Conservation (phyloP, 495 filamentous ascomycete genomes). For the Aspergillus heteromorphus region DNA sequence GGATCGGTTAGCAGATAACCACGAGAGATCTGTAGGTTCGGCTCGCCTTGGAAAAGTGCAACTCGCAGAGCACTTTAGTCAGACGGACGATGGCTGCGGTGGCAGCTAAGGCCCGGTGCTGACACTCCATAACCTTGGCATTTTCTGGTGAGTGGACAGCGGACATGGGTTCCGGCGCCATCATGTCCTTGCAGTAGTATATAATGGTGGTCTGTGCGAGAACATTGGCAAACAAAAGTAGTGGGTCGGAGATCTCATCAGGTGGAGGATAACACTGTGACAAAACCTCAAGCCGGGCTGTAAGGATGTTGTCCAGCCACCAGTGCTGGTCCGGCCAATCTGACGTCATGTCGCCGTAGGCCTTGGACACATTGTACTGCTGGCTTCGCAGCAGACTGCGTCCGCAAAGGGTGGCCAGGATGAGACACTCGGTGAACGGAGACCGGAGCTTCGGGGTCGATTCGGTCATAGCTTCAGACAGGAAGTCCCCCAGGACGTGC, state of each 20-base stretch:
- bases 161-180: not conserved
- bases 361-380: conserved; percentile 21
- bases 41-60: conserved; percentile 36
- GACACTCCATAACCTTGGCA: not conserved
- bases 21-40: not conserved
- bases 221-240: conserved; percentile 38
- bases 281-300: conserved; percentile 26
- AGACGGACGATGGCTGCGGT: conserved; percentile 35
- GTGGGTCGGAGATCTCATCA: conserved; percentile 32
- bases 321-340: conserved; percentile 42
- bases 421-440: conserved; percentile 43
- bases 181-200: conserved; percentile 27
- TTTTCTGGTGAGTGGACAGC: not conserved
- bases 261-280: conserved; percentile 10
- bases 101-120: not conserved
- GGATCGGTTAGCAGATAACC: not conserved
- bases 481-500: conserved; percentile 32
- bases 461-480: conserved; percentile 39
- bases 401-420: conserved; percentile 44
- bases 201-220: conserved; percentile 39
- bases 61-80: conserved; percentile 34
- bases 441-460: conserved; percentile 27
- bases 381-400: conserved; percentile 41
- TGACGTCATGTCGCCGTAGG: conserved; percentile 18
- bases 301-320: conserved; percentile 41